Conservation (phyloP, 1,284 basidiomycete species). For the Schizophyllum commune region DNA sequence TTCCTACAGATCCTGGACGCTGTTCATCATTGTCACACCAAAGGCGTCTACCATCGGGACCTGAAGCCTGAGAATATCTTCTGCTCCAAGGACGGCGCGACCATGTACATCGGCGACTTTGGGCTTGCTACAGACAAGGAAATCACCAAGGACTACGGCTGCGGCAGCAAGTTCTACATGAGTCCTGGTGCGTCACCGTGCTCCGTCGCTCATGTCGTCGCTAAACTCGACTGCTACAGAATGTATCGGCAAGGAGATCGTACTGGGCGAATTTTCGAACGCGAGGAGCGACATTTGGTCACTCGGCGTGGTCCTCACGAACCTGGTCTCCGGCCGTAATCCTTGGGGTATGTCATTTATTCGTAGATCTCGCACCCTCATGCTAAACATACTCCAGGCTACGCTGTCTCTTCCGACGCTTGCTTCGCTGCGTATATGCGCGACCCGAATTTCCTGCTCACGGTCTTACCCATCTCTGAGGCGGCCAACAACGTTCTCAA, state of each 20-base stretch:
- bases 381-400: not conserved
- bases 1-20: conserved; percentile 78
- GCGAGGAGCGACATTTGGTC: conserved; percentile 87
- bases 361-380: not conserved
- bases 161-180: conserved; percentile 79
- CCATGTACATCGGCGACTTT: conserved; percentile 75
- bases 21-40: conserved; percentile 61
- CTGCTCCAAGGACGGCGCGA: conserved; percentile 47
- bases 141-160: conserved; percentile 65
- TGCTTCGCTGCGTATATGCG: conserved; percentile 65
- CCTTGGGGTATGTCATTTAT: conserved; percentile 65
- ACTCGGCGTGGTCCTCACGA: conserved; percentile 77
- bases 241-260: conserved; percentile 56
- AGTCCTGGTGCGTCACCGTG: conserved; percentile 49
- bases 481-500: conserved; percentile 49
- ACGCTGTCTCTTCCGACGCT: conserved; percentile 62
- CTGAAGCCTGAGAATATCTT: conserved; percentile 89
- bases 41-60: conserved; percentile 79
- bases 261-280: conserved; percentile 56
- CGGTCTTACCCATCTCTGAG: conserved; percentile 64
- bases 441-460: conserved; percentile 62
- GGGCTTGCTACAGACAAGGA: conserved; percentile 71
- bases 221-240: conserved; percentile 32
- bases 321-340: conserved; percentile 81
- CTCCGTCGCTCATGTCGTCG: conserved; percentile 1